These are phyloP conservation scores for Sugiyamaella chiloensis DNA, from an alignment of 805 yeast species.

Conservation along the genomic window DNA sequence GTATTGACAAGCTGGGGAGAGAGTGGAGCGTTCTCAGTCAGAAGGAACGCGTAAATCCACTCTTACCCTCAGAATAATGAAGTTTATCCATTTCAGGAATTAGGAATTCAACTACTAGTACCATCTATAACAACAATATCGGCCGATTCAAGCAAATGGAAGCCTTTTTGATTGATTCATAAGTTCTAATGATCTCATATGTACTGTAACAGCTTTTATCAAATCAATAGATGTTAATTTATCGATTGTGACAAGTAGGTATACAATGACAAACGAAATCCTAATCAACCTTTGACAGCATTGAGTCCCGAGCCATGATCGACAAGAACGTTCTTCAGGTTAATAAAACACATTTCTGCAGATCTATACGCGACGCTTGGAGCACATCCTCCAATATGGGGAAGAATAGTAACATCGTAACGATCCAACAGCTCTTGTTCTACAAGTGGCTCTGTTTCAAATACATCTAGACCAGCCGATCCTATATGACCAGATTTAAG, in stretches of 20 bases:
- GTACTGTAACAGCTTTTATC: no score
- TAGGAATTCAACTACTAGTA: no score
- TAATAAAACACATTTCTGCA: constrained; percentile 54
- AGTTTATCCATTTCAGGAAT: no score
- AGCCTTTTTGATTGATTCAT: not conserved
- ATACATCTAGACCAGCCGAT: constrained; percentile 74
- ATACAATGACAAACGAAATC: not conserved
- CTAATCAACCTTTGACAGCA: constrained; percentile 14
- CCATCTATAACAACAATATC: no score
- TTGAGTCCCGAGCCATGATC: constrained; percentile 14
- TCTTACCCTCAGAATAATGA: no score
- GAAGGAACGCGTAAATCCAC: no score
- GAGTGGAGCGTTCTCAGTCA: no score
- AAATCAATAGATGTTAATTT: no score
- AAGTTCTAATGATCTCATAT: not conserved
- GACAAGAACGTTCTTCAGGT: constrained; percentile 37
- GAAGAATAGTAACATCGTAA: constrained; percentile 62
- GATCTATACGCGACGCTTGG: constrained; percentile 19
- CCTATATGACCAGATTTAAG: constrained; percentile 56
- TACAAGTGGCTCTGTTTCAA: constrained; percentile 57
- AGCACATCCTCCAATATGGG: constrained; percentile 72
- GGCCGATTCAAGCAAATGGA: not conserved
- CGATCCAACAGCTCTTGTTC: constrained; percentile 49
- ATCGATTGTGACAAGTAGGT: no score
- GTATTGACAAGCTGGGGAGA: no score